Conservation (phyloP, 164 flowering plant species). For the Brasenia schreberi region DNA sequence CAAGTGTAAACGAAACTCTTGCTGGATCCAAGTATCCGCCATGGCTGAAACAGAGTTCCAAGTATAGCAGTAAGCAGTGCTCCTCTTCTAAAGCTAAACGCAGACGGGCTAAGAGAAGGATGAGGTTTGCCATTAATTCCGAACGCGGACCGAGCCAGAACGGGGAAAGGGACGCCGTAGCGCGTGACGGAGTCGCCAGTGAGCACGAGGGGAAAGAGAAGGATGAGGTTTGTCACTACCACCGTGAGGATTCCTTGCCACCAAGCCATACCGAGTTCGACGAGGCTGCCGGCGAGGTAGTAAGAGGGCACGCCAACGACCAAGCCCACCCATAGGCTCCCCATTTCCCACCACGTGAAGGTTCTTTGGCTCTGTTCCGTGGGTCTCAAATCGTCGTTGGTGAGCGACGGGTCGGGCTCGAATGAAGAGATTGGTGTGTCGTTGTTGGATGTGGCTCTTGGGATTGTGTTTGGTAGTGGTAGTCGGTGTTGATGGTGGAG, state of each 20-base stretch:
- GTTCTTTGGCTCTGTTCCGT: constrained; percentile 33
- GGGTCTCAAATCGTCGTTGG: constrained; percentile 63
- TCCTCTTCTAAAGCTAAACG: constrained; percentile 62
- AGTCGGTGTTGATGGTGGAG: no score
- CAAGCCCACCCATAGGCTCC: constrained; percentile 78
- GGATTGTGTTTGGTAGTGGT: no score
- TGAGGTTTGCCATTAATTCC: constrained; percentile 75
- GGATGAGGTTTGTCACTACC: constrained; percentile 58
- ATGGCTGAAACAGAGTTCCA: constrained; percentile 80
- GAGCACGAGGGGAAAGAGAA: constrained; percentile 48
- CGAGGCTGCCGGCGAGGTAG: constrained; percentile 85
- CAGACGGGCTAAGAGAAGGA: constrained; percentile 63
- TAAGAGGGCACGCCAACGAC: constrained; percentile 82
- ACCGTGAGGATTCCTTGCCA: constrained; percentile 89
- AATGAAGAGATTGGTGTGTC: neutral
- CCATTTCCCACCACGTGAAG: constrained; percentile 60
- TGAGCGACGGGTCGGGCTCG: constrained; percentile 14
- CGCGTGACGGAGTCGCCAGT: constrained; percentile 78
- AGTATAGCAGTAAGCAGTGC: constrained; percentile 65
- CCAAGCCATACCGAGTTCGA: constrained; percentile 97
- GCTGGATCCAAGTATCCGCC: constrained; percentile 74
- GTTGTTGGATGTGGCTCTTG: neutral
- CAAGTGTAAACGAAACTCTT: constrained; percentile 90
- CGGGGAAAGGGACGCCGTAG: constrained; percentile 80
- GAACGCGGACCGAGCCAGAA: constrained; percentile 66